phyloP scores from a whole-genome alignment of 495 filamentous ascomycete genomes.

The Chlorociboria aeruginascens region DNA sequence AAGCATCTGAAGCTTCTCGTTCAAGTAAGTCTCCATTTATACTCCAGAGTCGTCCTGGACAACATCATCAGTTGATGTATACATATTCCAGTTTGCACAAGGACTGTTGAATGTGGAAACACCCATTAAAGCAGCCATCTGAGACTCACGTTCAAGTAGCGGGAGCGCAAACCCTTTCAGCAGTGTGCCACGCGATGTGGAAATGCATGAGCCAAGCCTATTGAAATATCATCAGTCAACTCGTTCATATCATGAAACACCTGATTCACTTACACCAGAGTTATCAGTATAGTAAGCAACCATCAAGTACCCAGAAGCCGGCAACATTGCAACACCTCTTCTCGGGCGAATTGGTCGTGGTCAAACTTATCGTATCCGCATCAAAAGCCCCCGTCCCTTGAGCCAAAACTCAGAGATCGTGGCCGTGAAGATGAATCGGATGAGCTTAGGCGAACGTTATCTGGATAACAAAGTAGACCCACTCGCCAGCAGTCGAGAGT shows the following conservation, averaged over 20 bases:
- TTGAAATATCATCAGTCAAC: neutral
- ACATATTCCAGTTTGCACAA: constrained; percentile 24
- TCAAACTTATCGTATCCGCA: constrained; percentile 20
- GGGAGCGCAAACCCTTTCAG: constrained; percentile 45
- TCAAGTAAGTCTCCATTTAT: neutral
- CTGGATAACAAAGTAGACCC: constrained; percentile 47
- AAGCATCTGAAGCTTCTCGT: no score
- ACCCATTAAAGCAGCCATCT: constrained; percentile 24
- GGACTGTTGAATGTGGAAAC: constrained; percentile 21
- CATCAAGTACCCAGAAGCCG: constrained; percentile 29
- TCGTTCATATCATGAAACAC: neutral
- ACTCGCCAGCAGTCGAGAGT: constrained; percentile 7
- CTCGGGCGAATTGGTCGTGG: constrained; percentile 36
- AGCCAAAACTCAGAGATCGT: constrained; percentile 45
- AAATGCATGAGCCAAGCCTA: constrained; percentile 35
- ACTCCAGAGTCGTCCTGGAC: constrained; percentile 23
- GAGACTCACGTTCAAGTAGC: constrained; percentile 32
- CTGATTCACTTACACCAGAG: neutral
- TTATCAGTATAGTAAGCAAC: constrained; percentile 40
- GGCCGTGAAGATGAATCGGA: constrained; percentile 43
- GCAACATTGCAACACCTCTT: constrained; percentile 42
- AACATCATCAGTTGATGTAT: constrained; percentile 6
- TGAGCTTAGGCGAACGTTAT: constrained; percentile 46
- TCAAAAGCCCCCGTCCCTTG: constrained; percentile 25
- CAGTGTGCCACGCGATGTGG: constrained; percentile 42